Evolutionary conservation across 1,139 yeast genomes (phyloP).

Genomic region (Hanseniaspora gamundiae): DNA sequence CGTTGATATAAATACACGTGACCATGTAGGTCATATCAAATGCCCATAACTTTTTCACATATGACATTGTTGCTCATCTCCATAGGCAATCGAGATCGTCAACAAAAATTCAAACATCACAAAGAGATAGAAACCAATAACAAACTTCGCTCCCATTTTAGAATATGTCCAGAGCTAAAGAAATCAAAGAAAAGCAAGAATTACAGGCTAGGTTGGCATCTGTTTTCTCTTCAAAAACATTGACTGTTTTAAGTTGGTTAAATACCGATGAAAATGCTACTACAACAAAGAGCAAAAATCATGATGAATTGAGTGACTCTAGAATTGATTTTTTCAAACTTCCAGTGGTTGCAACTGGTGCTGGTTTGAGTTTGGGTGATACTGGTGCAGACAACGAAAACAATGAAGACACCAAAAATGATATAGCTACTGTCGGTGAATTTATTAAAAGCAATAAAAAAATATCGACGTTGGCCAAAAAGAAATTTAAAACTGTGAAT

Average conservation of each 20-base stretch:
- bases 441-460: slow-evolving; percentile 24
- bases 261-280: slow-evolving; percentile 7
- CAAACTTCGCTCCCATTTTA: background rate
- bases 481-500: slow-evolving; percentile 14
- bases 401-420: slow-evolving; percentile 8
- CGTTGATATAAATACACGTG: no score
- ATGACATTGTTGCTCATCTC: no score
- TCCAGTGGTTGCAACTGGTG: slow-evolving; percentile 25
- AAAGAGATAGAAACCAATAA: background rate
- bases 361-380: slow-evolving; percentile 17
- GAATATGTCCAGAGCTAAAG: slow-evolving; percentile 25
- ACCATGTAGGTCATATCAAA: no score
- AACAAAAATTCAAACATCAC: no score
- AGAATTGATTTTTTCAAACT: slow-evolving; percentile 19
- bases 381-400: slow-evolving; percentile 1
- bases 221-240: slow-evolving; percentile 16
- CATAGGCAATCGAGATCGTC: no score
- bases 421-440: slow-evolving; percentile 25
- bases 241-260: slow-evolving; percentile 21
- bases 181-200: slow-evolving; percentile 28
- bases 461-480: slow-evolving; percentile 21
- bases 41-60: no score
- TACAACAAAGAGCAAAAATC: slow-evolving; percentile 6
- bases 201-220: slow-evolving; percentile 26
- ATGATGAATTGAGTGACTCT: slow-evolving; percentile 14